Percentiles rank a stretch among this genome's conserved stretches.
These are phyloP conservation scores for Mucor ambiguus DNA, from an alignment of 371 early-diverging fungal species.

Conservation along the genomic window DNA sequence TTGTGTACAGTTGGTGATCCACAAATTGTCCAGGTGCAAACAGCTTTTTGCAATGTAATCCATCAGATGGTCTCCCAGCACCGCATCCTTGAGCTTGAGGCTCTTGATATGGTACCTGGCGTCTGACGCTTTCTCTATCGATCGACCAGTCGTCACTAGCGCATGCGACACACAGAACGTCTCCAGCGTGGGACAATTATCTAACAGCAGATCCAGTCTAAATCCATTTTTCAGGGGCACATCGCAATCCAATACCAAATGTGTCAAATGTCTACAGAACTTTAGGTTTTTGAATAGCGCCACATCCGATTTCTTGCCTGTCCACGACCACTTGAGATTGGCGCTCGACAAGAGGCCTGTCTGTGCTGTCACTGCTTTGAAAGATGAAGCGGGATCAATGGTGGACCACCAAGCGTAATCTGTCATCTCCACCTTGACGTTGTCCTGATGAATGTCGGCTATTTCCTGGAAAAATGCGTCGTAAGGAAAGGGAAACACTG, in stretches of 20 bases:
- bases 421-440: conserved; percentile 22
- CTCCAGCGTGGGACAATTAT: conserved; percentile 19
- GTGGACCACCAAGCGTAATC: conserved; percentile 32
- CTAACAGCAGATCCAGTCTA: conserved; percentile 24
- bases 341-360: conserved; percentile 26
- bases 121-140: conserved; percentile 7
- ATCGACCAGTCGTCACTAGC: conserved; percentile 15
- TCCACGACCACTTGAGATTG: conserved; percentile 26
- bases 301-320: conserved; percentile 28
- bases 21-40: conserved; percentile 6
- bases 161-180: conserved; percentile 13
- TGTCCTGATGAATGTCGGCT: conserved; percentile 15
- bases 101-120: conserved; percentile 2
- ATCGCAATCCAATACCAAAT: conserved; percentile 26
- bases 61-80: conserved; percentile 28
- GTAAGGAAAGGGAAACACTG: conserved; percentile 31
- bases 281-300: conserved; percentile 20
- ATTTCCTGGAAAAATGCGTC: conserved; percentile 33
- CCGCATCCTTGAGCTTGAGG: conserved; percentile 12
- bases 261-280: conserved; percentile 20
- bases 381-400: conserved; percentile 25
- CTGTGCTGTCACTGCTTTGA: conserved; percentile 16
- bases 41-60: conserved; percentile 27
- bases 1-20: conserved; percentile 20
- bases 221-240: conserved; percentile 26